These are phyloP conservation scores for Lophiotrema nucula DNA, from an alignment of 495 filamentous ascomycete species.

Conservation along the genomic window DNA sequence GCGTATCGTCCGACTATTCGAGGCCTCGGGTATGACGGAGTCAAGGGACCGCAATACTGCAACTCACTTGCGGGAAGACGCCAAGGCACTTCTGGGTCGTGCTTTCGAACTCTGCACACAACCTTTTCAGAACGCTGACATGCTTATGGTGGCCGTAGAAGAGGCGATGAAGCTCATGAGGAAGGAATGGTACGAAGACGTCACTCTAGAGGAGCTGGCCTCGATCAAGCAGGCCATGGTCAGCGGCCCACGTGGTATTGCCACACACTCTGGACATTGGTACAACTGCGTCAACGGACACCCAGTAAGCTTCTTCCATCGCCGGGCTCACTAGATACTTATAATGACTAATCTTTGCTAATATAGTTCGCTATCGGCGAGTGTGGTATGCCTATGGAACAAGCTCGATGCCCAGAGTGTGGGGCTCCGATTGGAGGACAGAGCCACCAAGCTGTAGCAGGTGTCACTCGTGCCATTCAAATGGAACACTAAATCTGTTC, in stretches of 20 bases:
- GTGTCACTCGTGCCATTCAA: slow-evolving; percentile 52
- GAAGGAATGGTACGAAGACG: slow-evolving; percentile 41
- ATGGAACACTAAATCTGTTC: too few relatives aligned
- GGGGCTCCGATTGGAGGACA: slow-evolving; percentile 58
- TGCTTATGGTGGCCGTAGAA: neutral
- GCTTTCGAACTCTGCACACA: slow-evolving; percentile 37
- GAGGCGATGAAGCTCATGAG: slow-evolving; percentile 35
- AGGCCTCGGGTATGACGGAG: neutral
- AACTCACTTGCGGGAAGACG: neutral
- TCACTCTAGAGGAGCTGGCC: slow-evolving; percentile 42
- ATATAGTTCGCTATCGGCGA: slow-evolving; percentile 63
- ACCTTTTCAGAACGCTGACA: slow-evolving; percentile 37
- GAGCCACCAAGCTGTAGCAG: slow-evolving; percentile 51
- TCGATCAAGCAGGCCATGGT: slow-evolving; percentile 48
- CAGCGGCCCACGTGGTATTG: slow-evolving; percentile 38
- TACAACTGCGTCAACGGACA: slow-evolving; percentile 66
- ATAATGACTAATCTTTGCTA: too few relatives aligned
- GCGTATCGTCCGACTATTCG: neutral
- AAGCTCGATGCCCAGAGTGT: slow-evolving; percentile 64
- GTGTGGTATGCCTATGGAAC: slow-evolving; percentile 68
- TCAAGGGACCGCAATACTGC: neutral
- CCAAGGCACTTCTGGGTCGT: slow-evolving; percentile 14
- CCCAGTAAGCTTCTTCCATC: slow-evolving; percentile 40
- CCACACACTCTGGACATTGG: slow-evolving; percentile 51
- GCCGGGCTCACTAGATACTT: neutral